Base-by-base conservation (phyloP, 176 grass and related monocot species). In the Coix lacrymajobi region DNA sequence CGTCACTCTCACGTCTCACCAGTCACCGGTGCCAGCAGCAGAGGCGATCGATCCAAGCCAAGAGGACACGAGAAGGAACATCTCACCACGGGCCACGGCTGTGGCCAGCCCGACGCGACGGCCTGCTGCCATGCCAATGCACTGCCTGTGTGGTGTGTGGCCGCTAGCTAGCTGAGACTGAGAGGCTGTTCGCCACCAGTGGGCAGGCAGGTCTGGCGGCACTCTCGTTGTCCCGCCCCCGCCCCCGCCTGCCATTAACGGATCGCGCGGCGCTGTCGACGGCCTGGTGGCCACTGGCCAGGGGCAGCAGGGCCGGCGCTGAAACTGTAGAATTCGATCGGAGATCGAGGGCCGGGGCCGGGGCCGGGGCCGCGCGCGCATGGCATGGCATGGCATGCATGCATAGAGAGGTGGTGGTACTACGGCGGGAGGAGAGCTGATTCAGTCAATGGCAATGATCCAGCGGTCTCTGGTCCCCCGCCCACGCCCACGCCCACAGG, bases 231-330 rank as follows among this genome's bases (percentile, higher is more conserved):
- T 12, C 20, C 11, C 34, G 64, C 1, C 22, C 20, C 2, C 25
- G 28, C 0, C 19, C 2, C 22, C 39, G 39, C 11, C 80, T 88
- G 66, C 45, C 64, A 62, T 52, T 13, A 67, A 75, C 81, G 87
- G 76, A 80, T 62, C 76, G 26, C 75, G 81, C 87, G 30, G 76
- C 87, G 77, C 62, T 76, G 87, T 89, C 68, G 69, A 54, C 71
- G 66, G 54, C 79, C 39, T 1, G 70, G 0, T 14, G 12, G 9
- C 4, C 8, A 20, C 34, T 3, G 40, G 43, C 43, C 43, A 0
- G 33, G 48, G 48, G 6, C 20, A 5, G 30, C 12, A 4, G 39
- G 16, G 1, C 71, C 28, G 29, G 46, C 46, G 31, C 19, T 39
- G 80, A 83, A 63, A 88, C 80, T 56, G 80, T 78, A 64, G 80